These are phyloP conservation scores for Evernia prunastri DNA, from an alignment of 495 filamentous ascomycete species.

Conservation along the genomic window DNA sequence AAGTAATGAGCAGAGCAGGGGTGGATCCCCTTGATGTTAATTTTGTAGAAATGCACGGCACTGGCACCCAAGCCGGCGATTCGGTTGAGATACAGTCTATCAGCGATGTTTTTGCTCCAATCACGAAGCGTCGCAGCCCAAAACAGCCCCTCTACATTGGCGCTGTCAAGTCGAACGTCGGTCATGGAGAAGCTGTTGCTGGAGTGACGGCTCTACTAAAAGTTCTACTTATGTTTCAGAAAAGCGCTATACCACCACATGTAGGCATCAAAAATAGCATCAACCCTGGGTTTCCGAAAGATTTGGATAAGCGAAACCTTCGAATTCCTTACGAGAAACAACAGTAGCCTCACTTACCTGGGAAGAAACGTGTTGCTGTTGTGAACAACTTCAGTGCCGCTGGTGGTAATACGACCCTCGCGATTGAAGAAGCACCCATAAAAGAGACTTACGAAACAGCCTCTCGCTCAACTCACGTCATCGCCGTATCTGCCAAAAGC, in stretches of 20 bases:
- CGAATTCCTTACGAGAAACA: slow-evolving; percentile 28
- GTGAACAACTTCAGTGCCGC: slow-evolving; percentile 65
- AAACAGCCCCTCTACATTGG: slow-evolving; percentile 75
- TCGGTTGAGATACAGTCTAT: slow-evolving; percentile 71
- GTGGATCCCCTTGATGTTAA: slow-evolving; percentile 63
- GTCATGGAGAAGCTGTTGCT: slow-evolving; percentile 74
- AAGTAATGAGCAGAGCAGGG: slow-evolving; percentile 59
- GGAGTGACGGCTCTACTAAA: slow-evolving; percentile 70
- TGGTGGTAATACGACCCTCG: slow-evolving; percentile 46
- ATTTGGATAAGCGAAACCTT: slow-evolving; percentile 55
- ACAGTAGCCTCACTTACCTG: slow-evolving; percentile 31
- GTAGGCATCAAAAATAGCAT: slow-evolving; percentile 43
- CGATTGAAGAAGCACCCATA: slow-evolving; percentile 49
- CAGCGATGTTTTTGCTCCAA: slow-evolving; percentile 70
- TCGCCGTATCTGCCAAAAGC: slow-evolving; percentile 31
- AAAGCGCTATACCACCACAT: slow-evolving; percentile 64
- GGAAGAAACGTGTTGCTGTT: slow-evolving; percentile 50
- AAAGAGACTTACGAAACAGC: slow-evolving; percentile 30
- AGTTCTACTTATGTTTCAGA: slow-evolving; percentile 65
- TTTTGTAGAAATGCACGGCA: slow-evolving; percentile 86
- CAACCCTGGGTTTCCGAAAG: slow-evolving; percentile 40
- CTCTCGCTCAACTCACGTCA: slow-evolving; percentile 44
- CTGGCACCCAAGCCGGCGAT: slow-evolving; percentile 80
- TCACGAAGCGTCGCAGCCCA: slow-evolving; percentile 51
- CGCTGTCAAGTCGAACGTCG: slow-evolving; percentile 76